Evolutionary conservation across 441 rosid genomes (phyloP).

Genomic region (Adansonia rubrostipa): DNA sequence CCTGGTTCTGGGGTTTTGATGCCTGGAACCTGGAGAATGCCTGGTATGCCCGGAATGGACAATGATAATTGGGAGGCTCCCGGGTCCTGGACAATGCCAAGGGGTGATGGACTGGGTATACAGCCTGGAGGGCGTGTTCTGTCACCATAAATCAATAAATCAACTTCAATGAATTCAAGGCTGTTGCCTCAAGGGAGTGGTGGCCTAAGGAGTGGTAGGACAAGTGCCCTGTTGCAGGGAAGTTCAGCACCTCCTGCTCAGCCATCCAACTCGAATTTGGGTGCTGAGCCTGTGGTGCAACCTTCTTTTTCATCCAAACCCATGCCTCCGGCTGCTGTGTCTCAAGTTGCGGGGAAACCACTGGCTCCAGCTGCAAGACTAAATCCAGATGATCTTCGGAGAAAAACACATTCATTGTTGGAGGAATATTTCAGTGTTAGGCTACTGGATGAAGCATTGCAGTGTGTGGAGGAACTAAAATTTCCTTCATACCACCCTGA

Average conservation of each 20-base stretch:
- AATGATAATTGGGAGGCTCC: constrained; percentile 2
- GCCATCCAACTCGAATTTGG: not conserved
- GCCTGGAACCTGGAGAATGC: not conserved
- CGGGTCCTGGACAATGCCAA: not conserved
- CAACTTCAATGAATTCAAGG: not conserved
- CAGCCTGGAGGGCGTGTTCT: not conserved
- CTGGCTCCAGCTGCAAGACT: not conserved
- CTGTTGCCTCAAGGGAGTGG: not conserved
- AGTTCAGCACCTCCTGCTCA: not conserved
- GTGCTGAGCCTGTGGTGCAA: not conserved
- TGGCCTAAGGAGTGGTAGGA: not conserved
- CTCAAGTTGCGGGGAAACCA: not conserved
- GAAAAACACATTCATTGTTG: not conserved
- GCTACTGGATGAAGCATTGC: not conserved
- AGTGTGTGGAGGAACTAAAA: not conserved
- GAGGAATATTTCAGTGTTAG: not conserved
- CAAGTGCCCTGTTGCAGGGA: not conserved
- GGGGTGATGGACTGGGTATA: not conserved
- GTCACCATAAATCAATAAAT: not conserved
- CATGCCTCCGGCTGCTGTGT: not conserved
- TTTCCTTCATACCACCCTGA: not conserved
- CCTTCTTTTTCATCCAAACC: not conserved
- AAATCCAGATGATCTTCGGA: not conserved
- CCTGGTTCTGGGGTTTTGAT: not conserved
- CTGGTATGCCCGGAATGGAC: not conserved